Conservation (phyloP, 208 protist species). For the Wallacemonas sp. region DNA sequence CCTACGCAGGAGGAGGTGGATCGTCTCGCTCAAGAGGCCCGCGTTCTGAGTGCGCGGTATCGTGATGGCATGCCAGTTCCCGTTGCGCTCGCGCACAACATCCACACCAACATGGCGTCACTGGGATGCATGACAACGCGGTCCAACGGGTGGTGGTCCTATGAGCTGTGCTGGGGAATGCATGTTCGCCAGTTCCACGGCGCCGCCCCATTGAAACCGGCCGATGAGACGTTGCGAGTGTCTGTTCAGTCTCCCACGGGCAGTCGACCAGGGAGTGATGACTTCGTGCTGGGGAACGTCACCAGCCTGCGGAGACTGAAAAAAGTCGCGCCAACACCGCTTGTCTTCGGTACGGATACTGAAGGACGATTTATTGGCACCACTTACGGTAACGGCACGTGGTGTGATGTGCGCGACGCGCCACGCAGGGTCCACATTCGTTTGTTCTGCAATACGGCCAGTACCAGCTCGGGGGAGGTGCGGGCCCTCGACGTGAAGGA, state of each 20-base stretch:
- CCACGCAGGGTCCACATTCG: conserved; percentile 7
- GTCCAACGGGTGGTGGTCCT: conserved; percentile 33
- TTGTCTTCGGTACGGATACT: conserved; percentile 10
- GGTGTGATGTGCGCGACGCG: conserved; percentile 8
- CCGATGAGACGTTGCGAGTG: neutral
- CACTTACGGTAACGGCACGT: conserved; percentile 22
- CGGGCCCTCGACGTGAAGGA: conserved; percentile 16
- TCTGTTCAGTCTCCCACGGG: no score
- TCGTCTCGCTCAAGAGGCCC: neutral
- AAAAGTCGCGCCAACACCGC: neutral
- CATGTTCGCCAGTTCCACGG: conserved; percentile 30
- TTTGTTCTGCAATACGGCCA: conserved; percentile 4
- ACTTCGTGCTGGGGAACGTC: conserved; percentile 1
- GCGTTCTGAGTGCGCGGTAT: neutral
- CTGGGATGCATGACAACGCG: neutral
- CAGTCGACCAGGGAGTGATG: no score
- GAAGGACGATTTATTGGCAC: conserved; percentile 27
- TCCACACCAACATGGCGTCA: conserved; percentile 1
- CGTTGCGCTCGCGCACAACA: neutral
- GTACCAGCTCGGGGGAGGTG: neutral
- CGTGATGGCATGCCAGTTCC: conserved; percentile 2
- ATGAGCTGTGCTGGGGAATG: conserved; percentile 32
- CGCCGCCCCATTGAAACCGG: neutral
- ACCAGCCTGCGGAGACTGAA: neutral
- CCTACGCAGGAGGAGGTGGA: conserved; percentile 13